Percentiles rank a stretch among this genome's conserved stretches.
phyloP scores from a whole-genome alignment of 139 green algal species.

The Closterium sp. region DNA sequence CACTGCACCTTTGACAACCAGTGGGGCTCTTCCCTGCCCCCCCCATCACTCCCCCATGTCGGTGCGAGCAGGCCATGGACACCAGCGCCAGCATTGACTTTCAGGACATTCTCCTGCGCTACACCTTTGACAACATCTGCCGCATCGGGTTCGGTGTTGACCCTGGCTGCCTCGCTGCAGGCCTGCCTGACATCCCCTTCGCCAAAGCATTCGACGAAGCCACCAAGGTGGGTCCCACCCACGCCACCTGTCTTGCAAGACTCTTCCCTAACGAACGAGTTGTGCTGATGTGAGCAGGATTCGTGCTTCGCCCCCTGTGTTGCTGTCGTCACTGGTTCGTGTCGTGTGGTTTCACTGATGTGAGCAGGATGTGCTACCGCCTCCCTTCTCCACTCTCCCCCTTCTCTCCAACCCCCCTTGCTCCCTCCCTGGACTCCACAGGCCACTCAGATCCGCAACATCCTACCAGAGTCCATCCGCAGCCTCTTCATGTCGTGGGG shows the following conservation, averaged over 20 bases:
- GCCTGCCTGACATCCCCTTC: constrained; percentile 29
- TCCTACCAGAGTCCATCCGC: not conserved
- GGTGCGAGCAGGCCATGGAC: not conserved
- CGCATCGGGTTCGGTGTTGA: constrained; percentile 38
- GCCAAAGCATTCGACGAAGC: constrained; percentile 26
- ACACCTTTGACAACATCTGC: constrained; percentile 47
- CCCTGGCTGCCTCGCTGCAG: constrained; percentile 30
- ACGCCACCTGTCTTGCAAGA: no score
- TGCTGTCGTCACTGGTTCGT: no score
- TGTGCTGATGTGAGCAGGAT: no score
- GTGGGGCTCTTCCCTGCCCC: no score
- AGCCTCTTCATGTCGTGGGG: not conserved
- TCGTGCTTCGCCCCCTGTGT: no score
- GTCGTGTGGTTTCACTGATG: no score
- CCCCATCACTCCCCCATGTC: not conserved
- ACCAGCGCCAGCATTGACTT: not conserved
- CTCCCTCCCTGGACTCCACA: not conserved
- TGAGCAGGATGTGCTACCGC: no score
- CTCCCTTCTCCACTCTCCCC: no score
- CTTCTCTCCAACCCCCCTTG: no score
- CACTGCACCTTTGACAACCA: not conserved
- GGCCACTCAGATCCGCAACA: constrained; percentile 6
- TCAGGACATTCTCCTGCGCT: constrained; percentile 38
- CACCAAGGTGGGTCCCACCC: constrained; percentile 2
- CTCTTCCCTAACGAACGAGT: no score